These are phyloP conservation scores for Talaromyces verruculosus DNA, from an alignment of 2,329 filamentous ascomycete genomes.

Conservation along the genomic window DNA sequence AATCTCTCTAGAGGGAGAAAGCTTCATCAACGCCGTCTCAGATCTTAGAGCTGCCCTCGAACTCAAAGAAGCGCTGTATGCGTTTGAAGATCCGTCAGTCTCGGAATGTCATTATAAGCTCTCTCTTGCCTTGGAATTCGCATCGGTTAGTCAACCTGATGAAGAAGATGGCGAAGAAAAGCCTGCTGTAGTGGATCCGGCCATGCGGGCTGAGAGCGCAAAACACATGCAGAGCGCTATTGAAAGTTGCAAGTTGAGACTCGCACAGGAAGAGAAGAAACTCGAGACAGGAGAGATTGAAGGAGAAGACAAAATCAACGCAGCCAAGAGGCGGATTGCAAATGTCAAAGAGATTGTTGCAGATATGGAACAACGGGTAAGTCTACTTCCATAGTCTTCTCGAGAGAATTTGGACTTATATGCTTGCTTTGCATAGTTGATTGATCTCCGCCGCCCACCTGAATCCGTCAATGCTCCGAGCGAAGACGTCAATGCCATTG, in stretches of 20 bases:
- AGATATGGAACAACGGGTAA: constrained; percentile 61
- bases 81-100: constrained; percentile 77
- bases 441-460: constrained; percentile 58
- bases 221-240: constrained; percentile 62
- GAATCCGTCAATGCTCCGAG: constrained; percentile 46
- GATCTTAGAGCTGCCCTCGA: constrained; percentile 77
- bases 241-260: constrained; percentile 55
- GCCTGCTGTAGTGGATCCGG: constrained; percentile 48
- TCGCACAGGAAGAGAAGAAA: constrained; percentile 54
- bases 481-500: constrained; percentile 44
- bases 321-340: constrained; percentile 50
- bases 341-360: constrained; percentile 62
- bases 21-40: constrained; percentile 81
- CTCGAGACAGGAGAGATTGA: constrained; percentile 40
- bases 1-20: constrained; percentile 95
- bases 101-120: constrained; percentile 97
- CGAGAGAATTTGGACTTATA: neutral
- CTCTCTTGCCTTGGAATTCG: constrained; percentile 90
- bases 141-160: constrained; percentile 61
- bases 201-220: constrained; percentile 58
- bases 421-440: constrained; percentile 42
- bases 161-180: constrained; percentile 21
- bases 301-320: constrained; percentile 42
- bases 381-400: constrained; percentile 21
- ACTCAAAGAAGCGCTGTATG: constrained; percentile 75